These are phyloP conservation scores for Carpinus fangiana DNA, from an alignment of 306 rosid genomes.

Conservation along the genomic window DNA sequence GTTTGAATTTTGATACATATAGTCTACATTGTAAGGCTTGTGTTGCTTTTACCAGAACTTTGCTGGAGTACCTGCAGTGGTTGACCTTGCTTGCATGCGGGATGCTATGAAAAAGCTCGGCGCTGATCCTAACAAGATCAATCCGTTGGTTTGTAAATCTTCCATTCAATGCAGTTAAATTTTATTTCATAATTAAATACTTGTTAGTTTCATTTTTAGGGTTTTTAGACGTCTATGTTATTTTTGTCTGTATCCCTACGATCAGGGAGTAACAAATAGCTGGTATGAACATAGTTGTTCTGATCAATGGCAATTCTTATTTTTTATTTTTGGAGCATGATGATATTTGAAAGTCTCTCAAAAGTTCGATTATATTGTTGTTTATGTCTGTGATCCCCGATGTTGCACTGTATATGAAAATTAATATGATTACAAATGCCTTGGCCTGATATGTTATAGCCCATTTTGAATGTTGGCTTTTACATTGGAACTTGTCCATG, in stretches of 20 bases:
- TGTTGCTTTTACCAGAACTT: conserved; percentile 11
- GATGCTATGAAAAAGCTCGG: conserved; percentile 11
- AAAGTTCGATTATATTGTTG: background rate
- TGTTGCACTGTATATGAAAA: background rate
- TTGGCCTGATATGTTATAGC: background rate
- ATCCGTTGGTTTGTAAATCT: conserved; percentile 6
- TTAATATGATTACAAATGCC: background rate
- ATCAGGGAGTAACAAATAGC: background rate
- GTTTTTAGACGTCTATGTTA: background rate
- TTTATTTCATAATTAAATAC: background rate
- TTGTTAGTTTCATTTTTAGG: background rate
- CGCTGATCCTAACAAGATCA: conserved; percentile 1
- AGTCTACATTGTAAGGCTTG: background rate
- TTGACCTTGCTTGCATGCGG: conserved; percentile 18
- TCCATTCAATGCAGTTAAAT: too few species aligned
- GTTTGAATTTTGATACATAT: background rate
- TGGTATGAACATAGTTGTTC: background rate
- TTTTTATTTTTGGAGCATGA: background rate
- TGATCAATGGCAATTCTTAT: background rate
- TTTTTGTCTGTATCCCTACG: background rate
- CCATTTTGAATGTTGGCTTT: background rate
- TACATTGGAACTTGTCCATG: background rate
- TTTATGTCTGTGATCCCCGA: background rate
- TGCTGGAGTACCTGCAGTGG: conserved; percentile 12
- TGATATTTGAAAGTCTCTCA: background rate